Conservation (phyloP, 495 filamentous ascomycete genomes). For the Penicillium parvum region DNA sequence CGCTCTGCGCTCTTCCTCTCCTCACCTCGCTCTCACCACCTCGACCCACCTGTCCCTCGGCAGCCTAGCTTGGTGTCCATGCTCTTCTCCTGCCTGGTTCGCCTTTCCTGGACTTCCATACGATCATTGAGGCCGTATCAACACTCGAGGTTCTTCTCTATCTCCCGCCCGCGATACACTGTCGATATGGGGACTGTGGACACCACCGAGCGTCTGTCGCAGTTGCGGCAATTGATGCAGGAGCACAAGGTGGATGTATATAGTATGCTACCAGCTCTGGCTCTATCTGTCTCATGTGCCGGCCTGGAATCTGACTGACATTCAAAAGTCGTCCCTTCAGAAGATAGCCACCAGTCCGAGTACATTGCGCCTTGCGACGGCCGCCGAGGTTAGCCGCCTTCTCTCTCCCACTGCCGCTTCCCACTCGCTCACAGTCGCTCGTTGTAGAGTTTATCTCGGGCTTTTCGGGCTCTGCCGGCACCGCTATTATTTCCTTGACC, state of each 20-base stretch:
- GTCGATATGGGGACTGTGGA: slow-evolving; percentile 80
- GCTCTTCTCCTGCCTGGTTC: slow-evolving; percentile 38
- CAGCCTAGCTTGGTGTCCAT: slow-evolving; percentile 25
- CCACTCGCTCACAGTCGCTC: slow-evolving; percentile 14
- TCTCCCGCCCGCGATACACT: slow-evolving; percentile 31
- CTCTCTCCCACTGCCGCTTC: slow-evolving; percentile 4
- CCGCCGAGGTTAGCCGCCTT: slow-evolving; percentile 61
- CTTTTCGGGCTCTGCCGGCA: slow-evolving; percentile 93
- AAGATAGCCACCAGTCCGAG: slow-evolving; percentile 97
- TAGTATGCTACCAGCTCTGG: slow-evolving; percentile 55
- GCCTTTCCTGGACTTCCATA: slow-evolving; percentile 32
- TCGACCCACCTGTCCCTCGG: neutral
- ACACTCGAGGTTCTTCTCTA: slow-evolving; percentile 35
- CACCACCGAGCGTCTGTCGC: slow-evolving; percentile 70
- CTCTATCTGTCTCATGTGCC: neutral
- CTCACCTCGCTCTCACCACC: neutral
- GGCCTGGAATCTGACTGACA: slow-evolving; percentile 12
- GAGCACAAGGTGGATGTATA: slow-evolving; percentile 86
- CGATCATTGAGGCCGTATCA: slow-evolving; percentile 30
- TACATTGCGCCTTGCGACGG: slow-evolving; percentile 95
- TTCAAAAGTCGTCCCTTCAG: slow-evolving; percentile 83
- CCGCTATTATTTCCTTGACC: slow-evolving; percentile 78
- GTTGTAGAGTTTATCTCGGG: slow-evolving; percentile 76
- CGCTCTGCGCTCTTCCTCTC: too few species aligned
- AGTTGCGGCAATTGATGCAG: slow-evolving; percentile 84